Percentiles rank a stretch among this genome's conserved stretches.
Evolutionary conservation across 1,284 basidiomycete species (phyloP).

Genomic region (Microbotryum silenes-acaulis): DNA sequence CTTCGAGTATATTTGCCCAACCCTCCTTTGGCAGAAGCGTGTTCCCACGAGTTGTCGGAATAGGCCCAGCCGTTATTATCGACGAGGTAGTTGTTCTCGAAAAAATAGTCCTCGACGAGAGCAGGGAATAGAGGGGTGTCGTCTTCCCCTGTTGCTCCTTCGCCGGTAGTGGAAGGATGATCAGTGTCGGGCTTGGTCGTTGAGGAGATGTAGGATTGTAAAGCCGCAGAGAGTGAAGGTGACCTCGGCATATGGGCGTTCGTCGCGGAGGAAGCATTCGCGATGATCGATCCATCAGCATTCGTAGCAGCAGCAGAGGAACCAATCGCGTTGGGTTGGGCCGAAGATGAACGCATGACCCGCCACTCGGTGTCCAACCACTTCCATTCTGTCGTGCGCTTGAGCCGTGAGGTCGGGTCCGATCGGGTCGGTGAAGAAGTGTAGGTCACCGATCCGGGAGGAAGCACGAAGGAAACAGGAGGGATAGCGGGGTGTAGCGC

Average conservation of each 20-base stretch:
- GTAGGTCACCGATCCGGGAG: conserved; percentile 37
- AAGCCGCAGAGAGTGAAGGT: not conserved
- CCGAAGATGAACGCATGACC: conserved; percentile 27
- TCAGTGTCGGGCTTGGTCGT: not conserved
- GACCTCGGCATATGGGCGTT: conserved; percentile 2
- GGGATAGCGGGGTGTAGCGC: conserved; percentile 41
- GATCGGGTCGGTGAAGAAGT: conserved; percentile 34
- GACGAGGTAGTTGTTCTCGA: conserved; percentile 33
- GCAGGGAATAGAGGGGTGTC: conserved; percentile 13
- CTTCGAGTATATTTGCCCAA: conserved; percentile 43
- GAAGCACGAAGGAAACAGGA: conserved; percentile 43
- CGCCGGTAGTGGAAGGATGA: conserved; percentile 1
- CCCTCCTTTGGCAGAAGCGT: conserved; percentile 40
- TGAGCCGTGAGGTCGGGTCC: conserved; percentile 32
- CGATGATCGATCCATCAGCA: not conserved
- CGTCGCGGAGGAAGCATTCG: conserved; percentile 4
- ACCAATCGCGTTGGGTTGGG: not conserved
- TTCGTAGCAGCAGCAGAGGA: not conserved
- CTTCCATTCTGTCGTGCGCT: conserved; percentile 41
- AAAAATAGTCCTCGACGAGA: conserved; percentile 5
- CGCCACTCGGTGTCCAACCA: conserved; percentile 45
- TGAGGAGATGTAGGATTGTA: not conserved
- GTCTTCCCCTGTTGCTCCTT: not conserved
- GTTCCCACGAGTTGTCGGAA: conserved; percentile 46
- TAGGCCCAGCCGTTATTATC: conserved; percentile 45